These are phyloP conservation scores for Tetraselmis chui DNA, from an alignment of 139 green algal species.

Conservation along the genomic window DNA sequence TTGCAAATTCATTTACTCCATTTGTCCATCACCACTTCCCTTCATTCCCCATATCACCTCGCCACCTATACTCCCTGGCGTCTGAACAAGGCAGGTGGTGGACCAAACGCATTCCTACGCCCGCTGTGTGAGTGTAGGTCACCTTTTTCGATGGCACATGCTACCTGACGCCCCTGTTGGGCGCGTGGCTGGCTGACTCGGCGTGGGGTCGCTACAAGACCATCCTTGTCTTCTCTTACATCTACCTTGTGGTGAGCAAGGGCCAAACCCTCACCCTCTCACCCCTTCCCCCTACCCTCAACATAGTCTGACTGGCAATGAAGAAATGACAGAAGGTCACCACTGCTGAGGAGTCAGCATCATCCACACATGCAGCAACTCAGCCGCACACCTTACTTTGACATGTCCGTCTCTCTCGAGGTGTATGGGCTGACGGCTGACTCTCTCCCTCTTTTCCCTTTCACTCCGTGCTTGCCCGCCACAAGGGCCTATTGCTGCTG, in stretches of 20 bases:
- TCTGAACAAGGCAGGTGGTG: neutral
- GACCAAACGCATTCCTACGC: neutral
- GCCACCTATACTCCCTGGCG: neutral
- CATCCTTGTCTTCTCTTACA: conserved; percentile 85
- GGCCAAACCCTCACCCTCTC: neutral
- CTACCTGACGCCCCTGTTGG: conserved; percentile 89
- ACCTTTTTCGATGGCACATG: conserved; percentile 87
- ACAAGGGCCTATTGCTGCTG: conserved; percentile 69
- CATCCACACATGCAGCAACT: no score
- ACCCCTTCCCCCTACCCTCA: neutral
- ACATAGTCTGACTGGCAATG: neutral
- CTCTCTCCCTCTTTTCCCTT: neutral
- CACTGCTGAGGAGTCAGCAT: no score
- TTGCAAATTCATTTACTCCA: neutral
- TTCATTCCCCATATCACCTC: neutral
- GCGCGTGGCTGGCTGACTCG: conserved; percentile 85
- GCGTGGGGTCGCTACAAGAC: conserved; percentile 89
- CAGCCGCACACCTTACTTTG: no score
- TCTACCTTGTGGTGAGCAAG: conserved; percentile 73
- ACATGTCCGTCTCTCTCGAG: no score
- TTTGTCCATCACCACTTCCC: neutral
- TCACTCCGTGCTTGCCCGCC: neutral
- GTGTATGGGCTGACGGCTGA: no score
- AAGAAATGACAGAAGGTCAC: no score
- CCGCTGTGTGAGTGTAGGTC: conserved; percentile 39